phyloP scores from a whole-genome alignment of 2,329 filamentous ascomycete species.

The Xylariaceae sp. region DNA sequence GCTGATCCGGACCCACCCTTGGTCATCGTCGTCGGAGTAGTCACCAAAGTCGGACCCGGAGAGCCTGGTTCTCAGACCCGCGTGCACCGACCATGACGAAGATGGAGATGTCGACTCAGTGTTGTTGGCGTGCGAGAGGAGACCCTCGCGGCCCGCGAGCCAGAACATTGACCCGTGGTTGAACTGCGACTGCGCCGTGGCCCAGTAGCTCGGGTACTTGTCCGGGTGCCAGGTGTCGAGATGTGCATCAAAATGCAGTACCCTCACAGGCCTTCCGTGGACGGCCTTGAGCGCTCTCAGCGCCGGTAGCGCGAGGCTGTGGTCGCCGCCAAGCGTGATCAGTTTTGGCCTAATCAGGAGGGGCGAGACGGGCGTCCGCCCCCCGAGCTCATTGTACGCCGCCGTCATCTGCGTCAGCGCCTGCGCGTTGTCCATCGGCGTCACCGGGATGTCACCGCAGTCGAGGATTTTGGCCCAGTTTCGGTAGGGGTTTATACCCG shows the following conservation, averaged over 20 bases:
- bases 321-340: slow-evolving; percentile 68
- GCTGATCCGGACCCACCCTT: slow-evolving; percentile 76
- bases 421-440: slow-evolving; percentile 78
- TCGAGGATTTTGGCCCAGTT: slow-evolving; percentile 46
- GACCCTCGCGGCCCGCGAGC: slow-evolving; percentile 73
- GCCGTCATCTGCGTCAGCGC: slow-evolving; percentile 80
- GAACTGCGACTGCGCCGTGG: slow-evolving; percentile 63
- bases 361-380: slow-evolving; percentile 32
- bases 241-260: slow-evolving; percentile 73
- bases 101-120: too few relatives aligned
- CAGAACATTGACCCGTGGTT: slow-evolving; percentile 92
- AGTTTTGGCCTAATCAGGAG: slow-evolving; percentile 45
- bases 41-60: slow-evolving; percentile 59
- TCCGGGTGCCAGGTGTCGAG: slow-evolving; percentile 81
- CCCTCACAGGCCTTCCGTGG: slow-evolving; percentile 56
- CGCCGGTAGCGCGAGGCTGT: slow-evolving; percentile 64
- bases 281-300: slow-evolving; percentile 59
- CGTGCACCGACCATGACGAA: slow-evolving; percentile 75
- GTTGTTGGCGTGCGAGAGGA: slow-evolving; percentile 67
- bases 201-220: slow-evolving; percentile 75
- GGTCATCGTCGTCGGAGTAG: slow-evolving; percentile 65
- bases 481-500: slow-evolving; percentile 75
- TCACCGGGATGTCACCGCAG: slow-evolving; percentile 86
- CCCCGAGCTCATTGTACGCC: slow-evolving; percentile 65
- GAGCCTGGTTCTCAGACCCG: slow-evolving; percentile 73